Conservation (phyloP, 495 filamentous ascomycete species). For the Hypoxylon crocopeplum region DNA sequence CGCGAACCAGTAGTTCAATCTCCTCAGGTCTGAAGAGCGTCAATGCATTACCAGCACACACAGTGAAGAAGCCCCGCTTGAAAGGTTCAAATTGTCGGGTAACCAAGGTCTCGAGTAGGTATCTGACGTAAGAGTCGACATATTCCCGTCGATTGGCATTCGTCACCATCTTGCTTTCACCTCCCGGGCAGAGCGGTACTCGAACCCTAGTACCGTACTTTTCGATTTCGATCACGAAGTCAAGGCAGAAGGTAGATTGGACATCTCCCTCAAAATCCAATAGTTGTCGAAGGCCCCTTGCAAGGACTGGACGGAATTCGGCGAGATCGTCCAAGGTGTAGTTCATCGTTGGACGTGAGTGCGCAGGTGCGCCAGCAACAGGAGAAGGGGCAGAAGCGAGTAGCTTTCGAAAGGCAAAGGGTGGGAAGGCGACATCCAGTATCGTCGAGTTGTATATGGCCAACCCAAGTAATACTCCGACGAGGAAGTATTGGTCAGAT, state of each 20-base stretch:
- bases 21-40: conserved; percentile 93
- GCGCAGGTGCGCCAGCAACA: conserved; percentile 57
- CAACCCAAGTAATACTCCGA: conserved; percentile 86
- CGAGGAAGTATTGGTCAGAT: conserved; percentile 91
- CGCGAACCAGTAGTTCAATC: conserved; percentile 87
- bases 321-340: conserved; percentile 85
- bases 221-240: conserved; percentile 81
- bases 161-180: conserved; percentile 79
- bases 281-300: conserved; percentile 75
- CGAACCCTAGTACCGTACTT: conserved; percentile 73
- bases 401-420: conserved; percentile 92
- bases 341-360: conserved; percentile 66
- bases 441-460: conserved; percentile 98
- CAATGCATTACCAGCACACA: conserved; percentile 88
- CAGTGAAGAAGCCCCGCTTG: conserved; percentile 92
- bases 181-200: conserved; percentile 76
- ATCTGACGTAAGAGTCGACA: conserved; percentile 84
- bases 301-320: conserved; percentile 80
- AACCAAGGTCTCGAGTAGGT: conserved; percentile 81
- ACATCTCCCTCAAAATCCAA: conserved; percentile 89
- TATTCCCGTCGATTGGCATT: conserved; percentile 86
- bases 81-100: conserved; percentile 91
- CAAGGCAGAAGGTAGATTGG: conserved; percentile 78
- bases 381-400: conserved; percentile 71
- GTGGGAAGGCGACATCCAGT: conserved; percentile 86